Conservation (phyloP, 1,284 basidiomycete genomes). For the Leccinum cinnamomeum region DNA sequence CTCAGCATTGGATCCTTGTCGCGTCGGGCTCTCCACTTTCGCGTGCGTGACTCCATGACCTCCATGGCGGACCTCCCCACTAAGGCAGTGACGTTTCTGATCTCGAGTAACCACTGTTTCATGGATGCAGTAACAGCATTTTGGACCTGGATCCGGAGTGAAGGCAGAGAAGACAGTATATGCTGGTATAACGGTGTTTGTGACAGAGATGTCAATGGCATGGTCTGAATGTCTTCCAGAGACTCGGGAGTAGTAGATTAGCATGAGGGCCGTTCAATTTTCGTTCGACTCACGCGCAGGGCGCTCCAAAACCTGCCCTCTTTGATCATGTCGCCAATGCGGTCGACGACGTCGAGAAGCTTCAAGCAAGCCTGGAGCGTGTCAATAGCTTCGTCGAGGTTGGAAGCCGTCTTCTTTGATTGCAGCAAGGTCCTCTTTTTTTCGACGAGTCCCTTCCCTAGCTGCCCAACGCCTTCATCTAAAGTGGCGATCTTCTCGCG, state of each 20-base stretch:
- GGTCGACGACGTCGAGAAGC: constrained; percentile 92
- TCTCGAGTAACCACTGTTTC: constrained; percentile 97
- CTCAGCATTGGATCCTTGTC: constrained; percentile 78
- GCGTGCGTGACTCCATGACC: constrained; percentile 82
- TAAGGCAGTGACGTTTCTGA: constrained; percentile 84
- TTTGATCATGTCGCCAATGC: constrained; percentile 90
- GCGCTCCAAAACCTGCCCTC: constrained; percentile 97
- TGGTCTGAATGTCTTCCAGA: constrained; percentile 89
- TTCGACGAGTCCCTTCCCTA: constrained; percentile 83
- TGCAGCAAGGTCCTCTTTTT: constrained; percentile 91
- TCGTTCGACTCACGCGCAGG: constrained; percentile 70
- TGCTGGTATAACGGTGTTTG: constrained; percentile 94
- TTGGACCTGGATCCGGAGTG: constrained; percentile 85
- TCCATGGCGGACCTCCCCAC: constrained; percentile 91
- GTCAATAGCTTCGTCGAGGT: constrained; percentile 96
- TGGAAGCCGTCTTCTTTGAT: constrained; percentile 87
- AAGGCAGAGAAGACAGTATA: constrained; percentile 89
- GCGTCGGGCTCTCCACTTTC: constrained; percentile 81
- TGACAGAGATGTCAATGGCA: constrained; percentile 87
- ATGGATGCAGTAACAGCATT: constrained; percentile 92
- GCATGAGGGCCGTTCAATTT: constrained; percentile 28
- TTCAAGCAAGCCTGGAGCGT: constrained; percentile 90
- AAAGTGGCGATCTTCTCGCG: constrained; percentile 75
- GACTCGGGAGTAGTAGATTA: constrained; percentile 55
- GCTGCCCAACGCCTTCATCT: constrained; percentile 71